Conservation (phyloP, 345 rosid genomes). For the Erysimum cheiranthoides region DNA sequence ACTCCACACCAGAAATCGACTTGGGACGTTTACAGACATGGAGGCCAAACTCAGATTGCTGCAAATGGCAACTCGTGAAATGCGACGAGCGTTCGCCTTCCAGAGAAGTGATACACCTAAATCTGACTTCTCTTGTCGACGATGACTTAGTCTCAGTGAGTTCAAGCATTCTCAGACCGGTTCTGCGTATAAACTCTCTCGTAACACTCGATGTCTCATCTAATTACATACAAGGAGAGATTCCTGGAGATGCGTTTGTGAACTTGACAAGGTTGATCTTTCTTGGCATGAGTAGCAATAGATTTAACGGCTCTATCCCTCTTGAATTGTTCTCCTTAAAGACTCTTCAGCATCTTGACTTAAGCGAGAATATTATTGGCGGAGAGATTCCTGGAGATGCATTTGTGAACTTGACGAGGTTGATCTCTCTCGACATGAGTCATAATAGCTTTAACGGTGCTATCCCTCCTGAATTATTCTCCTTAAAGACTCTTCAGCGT, state of each 20-base stretch:
- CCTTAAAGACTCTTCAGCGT: slow-evolving; percentile 33
- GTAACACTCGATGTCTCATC: slow-evolving; percentile 1
- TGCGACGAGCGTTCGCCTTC: slow-evolving; percentile 2
- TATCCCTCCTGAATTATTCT: slow-evolving; percentile 44
- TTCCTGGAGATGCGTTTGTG: too few species aligned
- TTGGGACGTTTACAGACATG: too few species aligned
- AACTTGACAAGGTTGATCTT: too few species aligned
- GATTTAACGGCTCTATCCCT: too few species aligned
- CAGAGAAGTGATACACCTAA: slow-evolving; percentile 3
- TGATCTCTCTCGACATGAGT: slow-evolving; percentile 45
- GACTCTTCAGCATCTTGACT: too few species aligned
- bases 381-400: slow-evolving; percentile 47
- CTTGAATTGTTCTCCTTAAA: too few species aligned
- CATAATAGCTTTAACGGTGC: slow-evolving; percentile 43
- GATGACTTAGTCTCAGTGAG: slow-evolving; percentile 22
- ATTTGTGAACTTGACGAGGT: slow-evolving; percentile 45
- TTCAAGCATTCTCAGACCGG: slow-evolving; percentile 26
- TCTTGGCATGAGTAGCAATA: too few species aligned
- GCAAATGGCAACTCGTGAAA: too few species aligned
- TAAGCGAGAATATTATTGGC: too few species aligned
- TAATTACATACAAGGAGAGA: slow-evolving; percentile 15
- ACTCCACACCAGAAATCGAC: background rate
- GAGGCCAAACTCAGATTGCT: too few species aligned
- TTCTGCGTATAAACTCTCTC: slow-evolving; percentile 21
- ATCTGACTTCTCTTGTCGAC: background rate